Evolutionary conservation across 192 early-diverging fungal species (phyloP), one percentile per base, ranked within the genome.

Genomic region (Spizellomyces punctatus): DNA sequence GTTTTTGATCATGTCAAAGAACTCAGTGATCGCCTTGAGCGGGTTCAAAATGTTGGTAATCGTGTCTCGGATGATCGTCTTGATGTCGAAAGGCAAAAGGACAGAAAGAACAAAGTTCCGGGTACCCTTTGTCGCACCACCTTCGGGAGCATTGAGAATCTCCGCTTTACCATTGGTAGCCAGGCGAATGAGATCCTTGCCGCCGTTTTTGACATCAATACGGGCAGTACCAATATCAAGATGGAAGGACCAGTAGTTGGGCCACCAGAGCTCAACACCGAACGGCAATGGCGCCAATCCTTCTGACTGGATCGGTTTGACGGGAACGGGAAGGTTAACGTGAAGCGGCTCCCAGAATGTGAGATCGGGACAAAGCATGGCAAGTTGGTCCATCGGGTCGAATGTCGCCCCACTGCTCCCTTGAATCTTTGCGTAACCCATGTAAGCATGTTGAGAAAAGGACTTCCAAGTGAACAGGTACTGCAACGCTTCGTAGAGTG

Each of bases 231-330:
- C 71, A 21, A 72, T 19, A 12, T 52, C 36, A n/a, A 72, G 46
- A 14, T 17, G 57, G 22, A 72, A 57, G 2, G 45, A 14, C 44
- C 49, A 72, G 10, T 46, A 63, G 71, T 72, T 72, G 27, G 48
- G 71, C 4, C 1, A 72, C 47, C n/a, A 63, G 17, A 64, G 17
- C 44, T 72, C 71, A 21, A 46, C 49, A n/a, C 71, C 71, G 61
- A 72, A 52, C 0, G 71, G 71, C 41, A 72, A n/a, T 48, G 44
- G 71, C 12, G 71, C 71, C 36, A 72, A 22, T 16, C 71, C 71
- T 10, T 46, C 62, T 12, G 57, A 22, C 41, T 64, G 61, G 36
- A 72, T 22, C 2, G 62, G 61, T 0, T 46, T 8, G 43, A 72
- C 52, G 27, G 19, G 60, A 2, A 72, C 71, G 1, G 71, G 71